A percentile compares a stretch with the other conserved stretches of the same genome.
These are phyloP conservation scores for Pestalotiopsis sp. DNA, from an alignment of 2,329 filamentous ascomycete genomes.

Conservation along the genomic window DNA sequence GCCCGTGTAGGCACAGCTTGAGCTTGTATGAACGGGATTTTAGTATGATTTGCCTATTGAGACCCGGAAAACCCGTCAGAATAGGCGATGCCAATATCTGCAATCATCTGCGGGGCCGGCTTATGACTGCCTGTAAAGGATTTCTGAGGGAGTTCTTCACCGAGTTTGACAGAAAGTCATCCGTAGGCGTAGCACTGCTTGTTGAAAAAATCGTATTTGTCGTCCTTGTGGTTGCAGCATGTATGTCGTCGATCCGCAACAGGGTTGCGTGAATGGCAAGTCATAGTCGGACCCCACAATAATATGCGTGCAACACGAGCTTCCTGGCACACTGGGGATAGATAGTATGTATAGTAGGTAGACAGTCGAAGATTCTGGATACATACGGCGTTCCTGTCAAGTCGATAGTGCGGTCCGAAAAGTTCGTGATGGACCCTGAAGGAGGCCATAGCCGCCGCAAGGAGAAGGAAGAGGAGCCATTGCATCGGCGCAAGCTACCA, in stretches of 20 bases:
- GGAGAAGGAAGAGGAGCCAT: background rate
- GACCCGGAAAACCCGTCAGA: background rate
- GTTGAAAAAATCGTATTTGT: background rate
- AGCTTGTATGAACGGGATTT: background rate
- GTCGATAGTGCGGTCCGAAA: background rate
- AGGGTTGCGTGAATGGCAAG: background rate
- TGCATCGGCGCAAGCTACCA: background rate
- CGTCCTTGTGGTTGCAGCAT: background rate
- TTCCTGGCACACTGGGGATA: background rate
- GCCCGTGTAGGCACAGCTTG: background rate
- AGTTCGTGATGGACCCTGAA: background rate
- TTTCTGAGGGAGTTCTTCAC: background rate
- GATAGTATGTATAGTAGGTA: background rate
- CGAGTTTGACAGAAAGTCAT: background rate
- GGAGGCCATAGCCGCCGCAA: background rate
- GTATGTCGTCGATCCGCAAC: background rate
- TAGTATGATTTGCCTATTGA: background rate
- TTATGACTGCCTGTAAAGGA: background rate
- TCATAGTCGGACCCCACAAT: background rate
- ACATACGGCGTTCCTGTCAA: background rate
- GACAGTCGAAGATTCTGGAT: background rate
- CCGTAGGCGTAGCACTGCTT: background rate
- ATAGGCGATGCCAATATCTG: background rate
- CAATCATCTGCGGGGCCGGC: background rate
- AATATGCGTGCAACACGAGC: conserved; percentile 7